Evolutionary conservation across 2,329 filamentous ascomycete genomes (phyloP).

Genomic region (Trichoderma oligosporum): DNA sequence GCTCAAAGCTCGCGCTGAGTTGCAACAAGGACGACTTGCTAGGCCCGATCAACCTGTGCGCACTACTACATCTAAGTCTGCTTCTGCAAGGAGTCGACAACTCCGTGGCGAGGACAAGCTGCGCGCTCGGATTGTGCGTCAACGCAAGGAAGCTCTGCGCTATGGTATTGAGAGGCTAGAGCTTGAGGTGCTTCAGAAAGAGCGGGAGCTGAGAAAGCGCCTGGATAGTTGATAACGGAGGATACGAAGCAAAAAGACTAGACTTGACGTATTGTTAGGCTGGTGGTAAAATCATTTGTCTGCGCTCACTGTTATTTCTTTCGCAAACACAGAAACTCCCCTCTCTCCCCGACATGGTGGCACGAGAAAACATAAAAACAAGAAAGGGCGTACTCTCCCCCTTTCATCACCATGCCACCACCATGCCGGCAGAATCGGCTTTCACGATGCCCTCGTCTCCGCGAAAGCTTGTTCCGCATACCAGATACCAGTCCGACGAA

Average conservation of each 20-base stretch:
- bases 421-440: conserved; percentile 13
- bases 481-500: conserved; percentile 12
- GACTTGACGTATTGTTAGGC: too few relatives aligned
- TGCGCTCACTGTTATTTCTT: too few relatives aligned
- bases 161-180: conserved; percentile 85
- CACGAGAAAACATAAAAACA: background rate
- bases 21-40: conserved; percentile 68
- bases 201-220: conserved; percentile 54
- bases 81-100: conserved; percentile 24
- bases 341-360: background rate
- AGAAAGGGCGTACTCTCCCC: background rate
- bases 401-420: background rate
- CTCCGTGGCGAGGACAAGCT: conserved; percentile 54
- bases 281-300: background rate
- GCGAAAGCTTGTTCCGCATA: conserved; percentile 7
- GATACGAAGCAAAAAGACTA: background rate
- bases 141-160: conserved; percentile 79
- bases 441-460: conserved; percentile 19
- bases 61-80: background rate
- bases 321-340: background rate
- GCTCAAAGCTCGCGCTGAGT: conserved; percentile 74
- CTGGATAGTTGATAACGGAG: conserved; percentile 38
- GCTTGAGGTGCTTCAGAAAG: conserved; percentile 76
- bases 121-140: conserved; percentile 59
- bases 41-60: conserved; percentile 25